These are phyloP conservation scores for Aspergillus carlsbadensis DNA, from an alignment of 495 filamentous ascomycete species.

Conservation along the genomic window DNA sequence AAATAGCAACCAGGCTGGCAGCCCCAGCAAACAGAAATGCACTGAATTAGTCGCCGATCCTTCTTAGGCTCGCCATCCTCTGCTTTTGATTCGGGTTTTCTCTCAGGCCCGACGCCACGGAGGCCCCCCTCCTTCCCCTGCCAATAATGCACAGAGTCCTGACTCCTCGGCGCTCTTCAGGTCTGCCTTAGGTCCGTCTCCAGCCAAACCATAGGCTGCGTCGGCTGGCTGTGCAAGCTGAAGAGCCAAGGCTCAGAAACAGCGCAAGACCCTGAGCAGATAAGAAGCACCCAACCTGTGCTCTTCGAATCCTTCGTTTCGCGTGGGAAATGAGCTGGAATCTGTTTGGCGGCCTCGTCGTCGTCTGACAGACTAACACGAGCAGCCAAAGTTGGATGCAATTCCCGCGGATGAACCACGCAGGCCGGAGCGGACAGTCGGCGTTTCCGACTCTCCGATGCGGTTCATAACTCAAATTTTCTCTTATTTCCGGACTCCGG, in stretches of 20 bases:
- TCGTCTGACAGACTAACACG: too few species aligned
- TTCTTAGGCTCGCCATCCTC: not conserved
- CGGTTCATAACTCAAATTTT: slow-evolving; percentile 5
- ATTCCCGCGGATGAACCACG: not conserved
- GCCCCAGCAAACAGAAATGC: not conserved
- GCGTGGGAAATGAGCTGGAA: not conserved
- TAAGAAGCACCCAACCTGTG: not conserved
- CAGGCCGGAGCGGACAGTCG: not conserved
- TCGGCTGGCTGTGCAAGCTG: too few species aligned
- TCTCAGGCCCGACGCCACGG: not conserved
- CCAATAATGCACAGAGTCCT: not conserved
- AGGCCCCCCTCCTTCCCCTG: not conserved
- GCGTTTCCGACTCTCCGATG: slow-evolving; percentile 8
- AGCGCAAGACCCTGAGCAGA: not conserved
- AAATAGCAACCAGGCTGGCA: not conserved
- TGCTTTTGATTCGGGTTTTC: not conserved
- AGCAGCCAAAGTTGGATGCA: not conserved
- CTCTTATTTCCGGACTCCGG: slow-evolving; percentile 1
- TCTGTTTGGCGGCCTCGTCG: not conserved
- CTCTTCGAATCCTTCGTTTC: not conserved
- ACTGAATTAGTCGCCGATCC: slow-evolving; percentile 9
- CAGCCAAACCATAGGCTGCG: too few species aligned
- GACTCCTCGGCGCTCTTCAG: not conserved
- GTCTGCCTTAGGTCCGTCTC: not conserved
- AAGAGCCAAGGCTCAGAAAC: not conserved